phyloP scores from a whole-genome alignment of 345 rosid genomes.

The Hibiscus tridactylites region DNA sequence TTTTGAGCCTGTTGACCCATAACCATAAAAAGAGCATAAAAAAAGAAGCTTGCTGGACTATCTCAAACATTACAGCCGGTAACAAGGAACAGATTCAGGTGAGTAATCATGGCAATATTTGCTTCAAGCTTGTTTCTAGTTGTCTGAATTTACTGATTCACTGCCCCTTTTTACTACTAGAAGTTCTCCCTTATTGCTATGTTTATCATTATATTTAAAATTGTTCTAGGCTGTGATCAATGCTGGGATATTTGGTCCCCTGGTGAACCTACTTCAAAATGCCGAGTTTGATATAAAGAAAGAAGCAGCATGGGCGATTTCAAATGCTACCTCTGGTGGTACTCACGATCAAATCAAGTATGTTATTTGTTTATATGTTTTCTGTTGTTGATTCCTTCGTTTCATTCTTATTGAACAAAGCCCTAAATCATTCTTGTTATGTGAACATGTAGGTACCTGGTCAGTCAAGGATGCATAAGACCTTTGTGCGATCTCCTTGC shows the following conservation, averaged over 20 bases:
- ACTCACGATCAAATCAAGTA: slow-evolving; percentile 82
- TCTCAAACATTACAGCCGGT: slow-evolving; percentile 92
- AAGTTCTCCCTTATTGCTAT: not conserved
- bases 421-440: not conserved
- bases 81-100: slow-evolving; percentile 90
- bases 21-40: slow-evolving; percentile 84
- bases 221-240: slow-evolving; percentile 54
- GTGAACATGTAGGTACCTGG: slow-evolving; percentile 36
- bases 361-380: slow-evolving; percentile 2
- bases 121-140: not conserved
- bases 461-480: slow-evolving; percentile 70
- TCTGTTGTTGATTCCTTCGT: not conserved
- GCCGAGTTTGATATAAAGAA: slow-evolving; percentile 90
- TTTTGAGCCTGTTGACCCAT: slow-evolving; percentile 57
- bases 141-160: not conserved
- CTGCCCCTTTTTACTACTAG: not conserved
- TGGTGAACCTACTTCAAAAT: slow-evolving; percentile 61
- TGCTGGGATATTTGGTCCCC: slow-evolving; percentile 58
- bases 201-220: not conserved
- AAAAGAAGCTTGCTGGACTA: slow-evolving; percentile 98
- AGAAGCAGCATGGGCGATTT: slow-evolving; percentile 95
- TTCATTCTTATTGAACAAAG: not conserved
- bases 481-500: slow-evolving; percentile 75
- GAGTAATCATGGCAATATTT: not conserved
- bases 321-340: slow-evolving; percentile 91